Conservation (phyloP, 2,329 filamentous ascomycete genomes). For the Pseudogymnoascus verrucosus region DNA sequence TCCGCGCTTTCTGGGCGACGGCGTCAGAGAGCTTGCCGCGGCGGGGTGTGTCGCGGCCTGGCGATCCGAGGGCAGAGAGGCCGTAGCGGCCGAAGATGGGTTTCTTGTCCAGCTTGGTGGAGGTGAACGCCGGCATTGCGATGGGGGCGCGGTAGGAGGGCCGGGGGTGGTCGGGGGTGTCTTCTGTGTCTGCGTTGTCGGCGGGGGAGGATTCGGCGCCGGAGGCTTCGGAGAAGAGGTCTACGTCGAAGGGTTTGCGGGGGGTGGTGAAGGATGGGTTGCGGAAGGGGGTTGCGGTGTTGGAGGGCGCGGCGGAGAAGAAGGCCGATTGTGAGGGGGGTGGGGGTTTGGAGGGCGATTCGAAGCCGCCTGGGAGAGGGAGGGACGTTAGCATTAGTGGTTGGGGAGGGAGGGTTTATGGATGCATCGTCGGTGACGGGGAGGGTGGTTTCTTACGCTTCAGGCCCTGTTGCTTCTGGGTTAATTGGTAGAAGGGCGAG, state of each 20-base stretch:
- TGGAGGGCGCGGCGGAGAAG: slow-evolving; percentile 40
- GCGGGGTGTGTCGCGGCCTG: slow-evolving; percentile 59
- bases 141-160: slow-evolving; percentile 37
- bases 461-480: slow-evolving; percentile 21
- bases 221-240: slow-evolving; percentile 46
- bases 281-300: slow-evolving; percentile 43
- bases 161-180: slow-evolving; percentile 43
- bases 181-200: slow-evolving; percentile 40
- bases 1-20: slow-evolving; percentile 41
- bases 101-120: slow-evolving; percentile 38
- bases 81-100: slow-evolving; percentile 36
- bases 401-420: background rate
- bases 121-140: slow-evolving; percentile 42
- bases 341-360: slow-evolving; percentile 34
- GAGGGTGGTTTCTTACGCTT: slow-evolving; percentile 18
- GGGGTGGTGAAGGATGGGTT: slow-evolving; percentile 59
- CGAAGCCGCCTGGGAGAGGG: slow-evolving; percentile 20
- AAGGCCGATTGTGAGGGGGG: slow-evolving; percentile 28
- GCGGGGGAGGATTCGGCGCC: slow-evolving; percentile 54
- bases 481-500: slow-evolving; percentile 52
- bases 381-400: slow-evolving; percentile 12
- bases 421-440: background rate
- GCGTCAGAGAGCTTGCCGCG: slow-evolving; percentile 39
- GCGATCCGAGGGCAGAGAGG: slow-evolving; percentile 31
- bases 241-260: slow-evolving; percentile 47